Conservation (phyloP, 768 basidiomycete genomes). For the Tylopilus sp. region DNA sequence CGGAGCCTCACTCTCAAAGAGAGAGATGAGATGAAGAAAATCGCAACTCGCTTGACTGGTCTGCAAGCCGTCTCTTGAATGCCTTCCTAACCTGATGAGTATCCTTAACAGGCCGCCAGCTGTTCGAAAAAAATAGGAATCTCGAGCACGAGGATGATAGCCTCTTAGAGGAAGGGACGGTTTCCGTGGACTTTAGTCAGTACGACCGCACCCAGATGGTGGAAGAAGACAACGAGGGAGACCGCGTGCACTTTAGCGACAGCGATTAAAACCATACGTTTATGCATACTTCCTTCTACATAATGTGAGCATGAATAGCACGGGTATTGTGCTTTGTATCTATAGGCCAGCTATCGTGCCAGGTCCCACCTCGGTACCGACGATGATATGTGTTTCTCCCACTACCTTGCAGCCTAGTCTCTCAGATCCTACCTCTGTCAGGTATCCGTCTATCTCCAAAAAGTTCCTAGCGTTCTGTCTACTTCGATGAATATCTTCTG, state of each 20-base stretch:
- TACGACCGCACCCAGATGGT: slow-evolving; percentile 69
- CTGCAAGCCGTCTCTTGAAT: slow-evolving; percentile 16
- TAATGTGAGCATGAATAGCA: slow-evolving; percentile 2
- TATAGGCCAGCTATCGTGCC: slow-evolving; percentile 64
- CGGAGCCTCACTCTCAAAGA: slow-evolving; percentile 74
- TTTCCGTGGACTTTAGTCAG: slow-evolving; percentile 85
- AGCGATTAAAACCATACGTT: slow-evolving; percentile 56
- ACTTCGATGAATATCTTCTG: slow-evolving; percentile 46
- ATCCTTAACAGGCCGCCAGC: slow-evolving; percentile 69
- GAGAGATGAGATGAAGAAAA: slow-evolving; percentile 76
- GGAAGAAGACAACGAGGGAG: slow-evolving; percentile 49
- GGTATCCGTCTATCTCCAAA: slow-evolving; percentile 55
- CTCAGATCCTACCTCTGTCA: slow-evolving; percentile 55
- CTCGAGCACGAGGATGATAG: slow-evolving; percentile 71
- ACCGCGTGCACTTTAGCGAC: slow-evolving; percentile 74
- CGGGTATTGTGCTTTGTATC: slow-evolving; percentile 15
- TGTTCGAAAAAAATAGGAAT: slow-evolving; percentile 81
- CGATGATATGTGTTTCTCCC: slow-evolving; percentile 49
- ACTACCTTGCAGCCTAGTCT: slow-evolving; percentile 57
- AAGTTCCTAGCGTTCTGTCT: slow-evolving; percentile 31
- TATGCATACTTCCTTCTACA: neutral
- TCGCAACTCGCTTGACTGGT: slow-evolving; percentile 67
- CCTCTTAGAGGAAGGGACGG: slow-evolving; percentile 79
- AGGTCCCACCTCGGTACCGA: slow-evolving; percentile 49
- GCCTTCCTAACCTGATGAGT: slow-evolving; percentile 5